Base-by-base conservation (phyloP, 164 flowering plant species). In the Berberis vulgaris region DNA sequence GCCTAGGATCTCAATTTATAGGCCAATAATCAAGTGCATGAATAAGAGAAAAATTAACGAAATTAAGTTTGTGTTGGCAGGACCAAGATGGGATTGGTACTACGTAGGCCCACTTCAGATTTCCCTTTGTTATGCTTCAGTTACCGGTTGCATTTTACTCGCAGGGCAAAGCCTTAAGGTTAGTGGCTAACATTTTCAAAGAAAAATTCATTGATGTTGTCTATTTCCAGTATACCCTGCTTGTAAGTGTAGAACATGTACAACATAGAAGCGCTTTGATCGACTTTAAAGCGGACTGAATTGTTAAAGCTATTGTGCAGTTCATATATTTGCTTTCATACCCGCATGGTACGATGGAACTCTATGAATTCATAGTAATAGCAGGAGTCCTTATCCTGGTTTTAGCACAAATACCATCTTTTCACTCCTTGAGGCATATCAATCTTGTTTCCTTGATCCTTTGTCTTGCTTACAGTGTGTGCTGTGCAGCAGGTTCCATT, bases 331-430 rank as follows among this genome's bases (percentile, higher is more conserved):
- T 83, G 69, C 66, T 91, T 3, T 81, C 74, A 12, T 70, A 54
- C 7, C 83, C 95, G 67, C 42, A 78, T 59, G 96, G 90, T 2
- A 60, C 38, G 1, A 82, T 91, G 96, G 82, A 94, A 79, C 79
- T 91, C 0, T 90, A 78, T 67, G 75, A 86, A 50, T 94, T 94
- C 66, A 78, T 94, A 7, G 69, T 79, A 3, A 82, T 91, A 67
- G 86, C 84, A 61, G 98, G 98, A 65, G 59, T 76, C 45, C 62
- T 91, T 12, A 79, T 84, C 84, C 62, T 91, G 79, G 71, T 87
- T 46, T 75, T 94, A 60, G 97, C 95, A 56, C 96, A 94, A 72
- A 64, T 94, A 62, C 98, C 97, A 55, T 94, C 98, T 38, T 94
- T 94, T 58, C 98, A 94, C 75, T 87, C 98, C 4, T 75, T 94